Conservation (phyloP, 495 filamentous ascomycete genomes). For the Elasticomyces elasticus region DNA sequence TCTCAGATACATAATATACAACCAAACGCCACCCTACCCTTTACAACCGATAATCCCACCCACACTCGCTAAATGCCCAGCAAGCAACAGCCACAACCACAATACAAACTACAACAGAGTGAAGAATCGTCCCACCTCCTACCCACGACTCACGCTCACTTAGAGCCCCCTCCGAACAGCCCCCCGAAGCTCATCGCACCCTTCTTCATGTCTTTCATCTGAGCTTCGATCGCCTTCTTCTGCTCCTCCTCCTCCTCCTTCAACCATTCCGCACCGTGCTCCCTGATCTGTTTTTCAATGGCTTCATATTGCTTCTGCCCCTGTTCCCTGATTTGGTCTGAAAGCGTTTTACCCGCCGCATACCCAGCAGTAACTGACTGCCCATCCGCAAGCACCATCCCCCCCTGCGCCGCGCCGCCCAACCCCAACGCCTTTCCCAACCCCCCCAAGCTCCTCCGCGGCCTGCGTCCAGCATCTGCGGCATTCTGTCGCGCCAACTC, state of each 20-base stretch:
- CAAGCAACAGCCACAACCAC: neutral
- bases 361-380: constrained; percentile 59
- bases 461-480: constrained; percentile 56
- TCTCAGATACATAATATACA: too few species aligned
- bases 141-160: neutral
- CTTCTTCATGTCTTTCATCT: constrained; percentile 76
- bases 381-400: constrained; percentile 52
- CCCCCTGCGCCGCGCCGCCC: constrained; percentile 36
- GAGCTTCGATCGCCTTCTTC: constrained; percentile 78
- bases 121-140: neutral
- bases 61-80: neutral
- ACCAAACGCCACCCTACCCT: too few species aligned
- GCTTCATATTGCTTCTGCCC: constrained; percentile 81
- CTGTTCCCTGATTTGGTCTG: constrained; percentile 81
- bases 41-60: neutral
- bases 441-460: constrained; percentile 42
- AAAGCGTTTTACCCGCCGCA: constrained; percentile 85
- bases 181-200: constrained; percentile 49
- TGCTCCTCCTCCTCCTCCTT: constrained; percentile 77
- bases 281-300: constrained; percentile 77
- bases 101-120: constrained; percentile 2
- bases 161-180: constrained; percentile 38
- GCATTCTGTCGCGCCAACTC: constrained; percentile 68
- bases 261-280: constrained; percentile 89
- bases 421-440: constrained; percentile 66